These are phyloP conservation scores for Colletotrichum sp. DNA, from an alignment of 2,329 filamentous ascomycete species.

Conservation along the genomic window DNA sequence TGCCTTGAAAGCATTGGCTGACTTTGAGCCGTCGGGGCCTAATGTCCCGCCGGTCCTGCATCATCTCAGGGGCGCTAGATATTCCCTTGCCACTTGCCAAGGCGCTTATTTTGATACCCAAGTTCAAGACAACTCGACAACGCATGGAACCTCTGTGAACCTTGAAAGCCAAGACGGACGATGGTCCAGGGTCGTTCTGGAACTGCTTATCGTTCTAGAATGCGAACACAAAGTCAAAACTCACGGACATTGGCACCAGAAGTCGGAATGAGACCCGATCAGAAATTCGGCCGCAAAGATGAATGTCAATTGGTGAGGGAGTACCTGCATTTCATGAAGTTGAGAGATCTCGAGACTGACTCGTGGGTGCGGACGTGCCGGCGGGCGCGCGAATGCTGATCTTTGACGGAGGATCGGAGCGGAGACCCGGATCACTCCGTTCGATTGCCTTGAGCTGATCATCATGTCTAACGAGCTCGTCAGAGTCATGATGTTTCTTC, in stretches of 20 bases:
- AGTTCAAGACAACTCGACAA: background rate
- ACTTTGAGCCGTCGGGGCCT: background rate
- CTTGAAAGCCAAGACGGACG: background rate
- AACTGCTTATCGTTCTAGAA: background rate
- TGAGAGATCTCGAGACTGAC: background rate
- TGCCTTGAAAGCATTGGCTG: background rate
- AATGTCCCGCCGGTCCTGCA: conserved; percentile 4
- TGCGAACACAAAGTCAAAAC: background rate
- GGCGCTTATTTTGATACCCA: background rate
- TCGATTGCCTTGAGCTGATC: background rate
- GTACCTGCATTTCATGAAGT: background rate
- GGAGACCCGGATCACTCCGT: background rate
- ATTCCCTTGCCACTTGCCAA: conserved; percentile 15
- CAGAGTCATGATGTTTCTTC: background rate
- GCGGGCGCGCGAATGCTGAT: background rate
- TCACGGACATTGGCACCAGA: background rate
- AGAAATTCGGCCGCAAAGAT: background rate
- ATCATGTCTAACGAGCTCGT: background rate
- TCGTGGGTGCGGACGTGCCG: background rate
- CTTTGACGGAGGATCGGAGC: background rate
- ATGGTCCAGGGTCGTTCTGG: background rate
- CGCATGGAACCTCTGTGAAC: background rate
- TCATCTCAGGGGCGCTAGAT: background rate
- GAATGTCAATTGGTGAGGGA: background rate
- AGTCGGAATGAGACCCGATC: background rate